Base-by-base conservation (phyloP, 257 asterid genomes). In the Voacanga thouarsii region DNA sequence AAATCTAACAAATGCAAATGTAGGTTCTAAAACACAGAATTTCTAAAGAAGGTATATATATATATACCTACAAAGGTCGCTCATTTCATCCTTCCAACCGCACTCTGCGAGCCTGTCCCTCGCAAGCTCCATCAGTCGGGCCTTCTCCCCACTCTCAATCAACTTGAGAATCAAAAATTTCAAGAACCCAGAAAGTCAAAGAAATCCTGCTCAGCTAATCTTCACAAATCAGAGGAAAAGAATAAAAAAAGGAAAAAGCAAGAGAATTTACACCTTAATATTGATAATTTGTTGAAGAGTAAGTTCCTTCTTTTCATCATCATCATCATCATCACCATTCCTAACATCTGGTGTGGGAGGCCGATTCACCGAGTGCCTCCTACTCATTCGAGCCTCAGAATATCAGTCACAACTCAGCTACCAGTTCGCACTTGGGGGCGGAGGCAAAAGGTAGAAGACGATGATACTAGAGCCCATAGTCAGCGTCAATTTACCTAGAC, bases 31-130 rank as follows among this genome's bases (percentile, higher is more conserved):
- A 59, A 24, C 33, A 9, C 33, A 8, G 1, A 59, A 10, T 24
- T 59, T 33, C 15, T 23, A 15, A n/a, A 59, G 15, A n/a, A 59
- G 65, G 24, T 59, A n/a, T 21, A 11, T 49, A 49, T 49, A 49
- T 33, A 49, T n/a, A 59, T n/a, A 59, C 65, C 65, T 59, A 24
- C 65, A 59, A 59, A 59, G 65, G 24, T 59, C 33, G 11, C 65
- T 59, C 65, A 59, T 59, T 59, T 59, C 65, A 59, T 59, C 65
- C 65, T 59, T 59, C 65, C 65, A 59, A 59, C 65, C 33, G 33
- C 65, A 59, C 12, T 59, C 33, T 14, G 2, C 33, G 5, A 59
- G 37, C 65, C 33, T 59, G n/a, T 59, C 65, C 28, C 65, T 59
- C 1, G 33, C 65, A n/a, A 59, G 65, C 65, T 59, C 65, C 33